Conservation (phyloP, 192 early-diverging fungal species). For the Coemansia sp. region DNA sequence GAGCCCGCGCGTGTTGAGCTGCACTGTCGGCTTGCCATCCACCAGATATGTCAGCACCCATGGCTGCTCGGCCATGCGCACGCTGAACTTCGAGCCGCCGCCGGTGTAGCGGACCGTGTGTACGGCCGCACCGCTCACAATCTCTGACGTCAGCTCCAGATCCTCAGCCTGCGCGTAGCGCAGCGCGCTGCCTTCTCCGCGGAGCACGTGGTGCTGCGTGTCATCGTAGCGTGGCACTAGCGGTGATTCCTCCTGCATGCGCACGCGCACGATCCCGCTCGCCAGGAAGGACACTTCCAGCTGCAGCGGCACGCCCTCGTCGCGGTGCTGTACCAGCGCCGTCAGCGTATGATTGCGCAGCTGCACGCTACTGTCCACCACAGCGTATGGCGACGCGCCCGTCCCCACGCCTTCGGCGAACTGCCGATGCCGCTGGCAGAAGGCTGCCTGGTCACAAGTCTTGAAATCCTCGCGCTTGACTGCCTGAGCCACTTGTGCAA, state of each 20-base stretch:
- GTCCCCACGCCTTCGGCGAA: constrained; percentile 66
- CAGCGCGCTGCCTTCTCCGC: constrained; percentile 32
- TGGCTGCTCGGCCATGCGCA: constrained; percentile 43
- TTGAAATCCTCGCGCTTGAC: constrained; percentile 88
- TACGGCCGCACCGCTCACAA: constrained; percentile 1
- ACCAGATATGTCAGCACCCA: constrained; percentile 39
- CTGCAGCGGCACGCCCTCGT: constrained; percentile 32
- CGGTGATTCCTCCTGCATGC: constrained; percentile 63
- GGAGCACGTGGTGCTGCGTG: constrained; percentile 54
- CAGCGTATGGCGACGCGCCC: constrained; percentile 47
- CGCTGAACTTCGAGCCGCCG: constrained; percentile 9
- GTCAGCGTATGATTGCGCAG: constrained; percentile 46
- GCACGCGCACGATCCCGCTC: constrained; percentile 56
- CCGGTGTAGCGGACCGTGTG: constrained; percentile 28
- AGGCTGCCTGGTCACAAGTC: constrained; percentile 77
- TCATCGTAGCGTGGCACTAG: constrained; percentile 69
- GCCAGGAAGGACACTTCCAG: constrained; percentile 54
- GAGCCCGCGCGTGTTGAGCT: constrained; percentile 79
- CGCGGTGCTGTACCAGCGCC: constrained; percentile 17
- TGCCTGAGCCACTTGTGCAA: constrained; percentile 31
- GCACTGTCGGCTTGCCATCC: constrained; percentile 49
- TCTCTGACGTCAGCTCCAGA: constrained; percentile 18
- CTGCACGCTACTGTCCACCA: constrained; percentile 58
- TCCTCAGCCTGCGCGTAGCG: constrained; percentile 20
- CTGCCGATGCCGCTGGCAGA: constrained; percentile 84